Evolutionary conservation across 331 rosid genomes (phyloP).

Genomic region (Telfairia occidentalis): DNA sequence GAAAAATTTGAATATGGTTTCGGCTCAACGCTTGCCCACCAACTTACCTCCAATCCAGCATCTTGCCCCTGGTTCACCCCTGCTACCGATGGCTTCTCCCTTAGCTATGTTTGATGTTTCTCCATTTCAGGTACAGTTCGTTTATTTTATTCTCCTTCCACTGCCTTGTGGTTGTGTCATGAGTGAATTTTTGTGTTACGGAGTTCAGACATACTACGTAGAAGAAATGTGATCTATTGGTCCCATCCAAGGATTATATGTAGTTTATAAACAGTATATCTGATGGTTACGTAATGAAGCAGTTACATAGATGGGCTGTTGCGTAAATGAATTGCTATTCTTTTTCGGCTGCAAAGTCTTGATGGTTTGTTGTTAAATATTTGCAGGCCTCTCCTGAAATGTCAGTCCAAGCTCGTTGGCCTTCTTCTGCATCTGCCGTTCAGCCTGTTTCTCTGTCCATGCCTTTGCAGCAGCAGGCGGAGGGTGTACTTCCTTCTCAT

Average conservation of each 20-base stretch:
- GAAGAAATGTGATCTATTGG: neutral
- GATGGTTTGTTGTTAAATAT: neutral
- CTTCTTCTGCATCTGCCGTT: conserved; percentile 51
- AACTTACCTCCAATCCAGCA: conserved; percentile 72
- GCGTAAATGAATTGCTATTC: neutral
- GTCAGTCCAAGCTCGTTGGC: conserved; percentile 81
- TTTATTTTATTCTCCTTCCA: neutral
- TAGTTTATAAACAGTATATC: neutral
- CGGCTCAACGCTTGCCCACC: conserved; percentile 52
- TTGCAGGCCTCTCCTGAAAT: conserved; percentile 73
- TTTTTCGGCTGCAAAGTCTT: neutral
- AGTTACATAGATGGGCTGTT: neutral
- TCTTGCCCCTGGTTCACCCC: conserved; percentile 94
- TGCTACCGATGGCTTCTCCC: conserved; percentile 83
- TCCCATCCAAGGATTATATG: neutral
- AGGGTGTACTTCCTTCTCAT: conserved; percentile 41
- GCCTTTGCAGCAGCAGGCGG: conserved; percentile 58
- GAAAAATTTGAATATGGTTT: conserved; percentile 54
- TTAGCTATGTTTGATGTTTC: conserved; percentile 88
- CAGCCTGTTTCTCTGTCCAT: conserved; percentile 54
- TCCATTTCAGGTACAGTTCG: conserved; percentile 70
- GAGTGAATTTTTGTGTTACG: neutral
- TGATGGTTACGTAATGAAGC: neutral
- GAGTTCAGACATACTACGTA: neutral
- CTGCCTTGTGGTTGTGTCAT: neutral